phyloP scores from a whole-genome alignment of 805 yeast genomes.

The Kazachstania kunashirensis region DNA sequence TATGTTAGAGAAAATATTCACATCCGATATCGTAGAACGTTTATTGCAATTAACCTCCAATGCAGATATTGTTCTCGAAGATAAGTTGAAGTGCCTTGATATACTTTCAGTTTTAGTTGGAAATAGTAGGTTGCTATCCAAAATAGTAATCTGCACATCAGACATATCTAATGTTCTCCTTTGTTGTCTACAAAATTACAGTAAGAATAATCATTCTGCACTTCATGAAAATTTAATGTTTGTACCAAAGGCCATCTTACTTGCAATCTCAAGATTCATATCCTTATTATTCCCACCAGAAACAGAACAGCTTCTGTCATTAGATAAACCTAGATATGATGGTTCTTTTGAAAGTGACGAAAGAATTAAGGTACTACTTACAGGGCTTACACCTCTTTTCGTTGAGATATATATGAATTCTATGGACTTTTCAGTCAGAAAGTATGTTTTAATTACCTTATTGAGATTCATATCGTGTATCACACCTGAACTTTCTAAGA shows the following conservation, averaged over 20 bases:
- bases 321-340: constrained; percentile 11
- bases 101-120: constrained; percentile 38
- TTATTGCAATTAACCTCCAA: constrained; percentile 23
- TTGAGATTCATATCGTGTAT: constrained; percentile 41
- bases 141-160: constrained; percentile 38
- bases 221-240: constrained; percentile 66
- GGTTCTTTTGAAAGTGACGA: constrained; percentile 14
- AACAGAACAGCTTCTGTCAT: constrained; percentile 20
- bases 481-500: constrained; percentile 24
- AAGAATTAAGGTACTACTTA: constrained; percentile 32
- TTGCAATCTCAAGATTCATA: constrained; percentile 45
- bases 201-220: constrained; percentile 31
- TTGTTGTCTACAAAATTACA: constrained; percentile 43
- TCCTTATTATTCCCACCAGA: constrained; percentile 48
- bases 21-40: constrained; percentile 28
- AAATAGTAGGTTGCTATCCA: constrained; percentile 36
- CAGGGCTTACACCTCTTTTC: constrained; percentile 42
- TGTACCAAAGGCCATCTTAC: constrained; percentile 56
- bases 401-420: constrained; percentile 62
- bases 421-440: constrained; percentile 55
- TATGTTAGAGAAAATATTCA: constrained; percentile 19
- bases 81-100: constrained; percentile 27
- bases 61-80: constrained; percentile 26
- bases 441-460: constrained; percentile 44
- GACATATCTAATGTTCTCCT: constrained; percentile 40